A percentile compares a stretch with the other conserved stretches of the same genome.
These are phyloP conservation scores for Rasamsonia emersonii DNA, from an alignment of 2,329 filamentous ascomycete genomes.

Conservation along the genomic window DNA sequence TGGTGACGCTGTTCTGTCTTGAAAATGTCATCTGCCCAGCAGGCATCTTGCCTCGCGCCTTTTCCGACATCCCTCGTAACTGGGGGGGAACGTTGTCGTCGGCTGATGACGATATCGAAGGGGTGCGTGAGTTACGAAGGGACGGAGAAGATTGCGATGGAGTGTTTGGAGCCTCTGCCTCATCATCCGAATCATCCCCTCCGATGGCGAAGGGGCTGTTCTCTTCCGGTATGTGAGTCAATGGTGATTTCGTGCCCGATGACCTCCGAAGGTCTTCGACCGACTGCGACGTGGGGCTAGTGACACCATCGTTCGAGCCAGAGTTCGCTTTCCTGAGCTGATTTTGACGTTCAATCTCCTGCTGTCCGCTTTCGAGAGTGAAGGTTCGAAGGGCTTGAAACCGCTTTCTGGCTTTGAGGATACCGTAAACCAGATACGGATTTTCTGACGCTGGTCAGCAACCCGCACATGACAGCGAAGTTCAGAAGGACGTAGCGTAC, in stretches of 20 bases:
- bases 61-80: constrained; percentile 89
- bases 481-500: constrained; percentile 52
- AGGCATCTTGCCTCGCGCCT: constrained; percentile 91
- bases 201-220: constrained; percentile 81
- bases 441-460: constrained; percentile 54
- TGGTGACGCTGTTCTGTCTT: constrained; percentile 80
- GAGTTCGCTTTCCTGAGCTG: constrained; percentile 58
- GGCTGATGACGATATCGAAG: constrained; percentile 57
- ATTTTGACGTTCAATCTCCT: constrained; percentile 76
- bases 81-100: constrained; percentile 79
- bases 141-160: constrained; percentile 49
- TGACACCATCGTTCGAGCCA: constrained; percentile 25
- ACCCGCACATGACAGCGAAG: neutral
- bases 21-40: constrained; percentile 75
- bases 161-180: constrained; percentile 53
- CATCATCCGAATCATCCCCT: constrained; percentile 60
- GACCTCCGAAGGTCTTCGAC: constrained; percentile 31
- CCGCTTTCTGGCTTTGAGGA: constrained; percentile 69
- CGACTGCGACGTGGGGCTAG: constrained; percentile 30
- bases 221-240: constrained; percentile 67
- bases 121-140: constrained; percentile 50
- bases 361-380: constrained; percentile 82
- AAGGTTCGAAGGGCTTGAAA: constrained; percentile 82
- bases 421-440: constrained; percentile 66
- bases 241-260: constrained; percentile 47